phyloP scores from a whole-genome alignment of 148 eudicot genomes.

The Spergularia marina region DNA sequence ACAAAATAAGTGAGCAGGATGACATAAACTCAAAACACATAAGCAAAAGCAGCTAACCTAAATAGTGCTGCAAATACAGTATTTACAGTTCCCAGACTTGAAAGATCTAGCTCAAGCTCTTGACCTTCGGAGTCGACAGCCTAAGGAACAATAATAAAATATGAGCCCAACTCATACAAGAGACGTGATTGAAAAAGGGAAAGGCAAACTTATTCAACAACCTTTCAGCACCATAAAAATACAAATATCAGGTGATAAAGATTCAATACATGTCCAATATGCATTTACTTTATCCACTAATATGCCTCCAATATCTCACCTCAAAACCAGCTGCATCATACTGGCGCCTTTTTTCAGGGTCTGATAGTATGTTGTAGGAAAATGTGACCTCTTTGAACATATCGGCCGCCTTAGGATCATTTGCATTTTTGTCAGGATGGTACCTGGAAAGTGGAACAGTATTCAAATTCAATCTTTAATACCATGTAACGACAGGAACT shows the following conservation, averaged over 20 bases:
- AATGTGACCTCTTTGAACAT: conserved; percentile 88
- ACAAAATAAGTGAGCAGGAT: background rate
- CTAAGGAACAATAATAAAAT: conserved; percentile 31
- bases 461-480: conserved; percentile 18
- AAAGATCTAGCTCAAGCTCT: conserved; percentile 95
- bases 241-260: background rate
- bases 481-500: background rate
- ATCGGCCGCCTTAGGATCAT: conserved; percentile 92
- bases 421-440: conserved; percentile 97
- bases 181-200: background rate
- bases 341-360: conserved; percentile 87
- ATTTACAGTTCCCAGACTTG: conserved; percentile 94
- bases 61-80: conserved; percentile 95
- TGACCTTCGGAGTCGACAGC: conserved; percentile 92
- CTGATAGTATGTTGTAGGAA: conserved; percentile 87
- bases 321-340: conserved; percentile 94
- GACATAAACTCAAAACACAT: background rate
- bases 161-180: conserved; percentile 11
- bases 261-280: background rate
- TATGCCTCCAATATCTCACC: conserved; percentile 37
- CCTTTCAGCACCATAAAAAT: background rate
- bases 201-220: background rate
- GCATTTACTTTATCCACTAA: background rate
- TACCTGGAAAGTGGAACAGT: conserved; percentile 47
- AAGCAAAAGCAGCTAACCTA: conserved; percentile 42